Percentiles rank a stretch among this genome's conserved stretches.
phyloP scores from a whole-genome alignment of 345 rosid species.

The Eucalyptus sp. region DNA sequence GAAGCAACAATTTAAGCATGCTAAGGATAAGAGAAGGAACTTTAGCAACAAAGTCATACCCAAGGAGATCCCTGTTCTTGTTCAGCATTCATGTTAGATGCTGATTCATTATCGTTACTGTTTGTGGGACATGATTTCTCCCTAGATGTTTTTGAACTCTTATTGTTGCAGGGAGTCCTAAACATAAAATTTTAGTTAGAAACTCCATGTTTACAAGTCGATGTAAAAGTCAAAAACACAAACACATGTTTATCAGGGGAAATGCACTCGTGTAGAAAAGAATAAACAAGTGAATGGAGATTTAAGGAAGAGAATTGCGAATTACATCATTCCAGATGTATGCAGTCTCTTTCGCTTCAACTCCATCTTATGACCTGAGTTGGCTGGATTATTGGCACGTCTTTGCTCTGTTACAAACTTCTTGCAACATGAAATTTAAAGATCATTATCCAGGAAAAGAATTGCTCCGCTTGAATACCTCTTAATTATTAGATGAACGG shows the following conservation, averaged over 20 bases:
- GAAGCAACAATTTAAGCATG: neutral
- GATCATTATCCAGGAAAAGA: neutral
- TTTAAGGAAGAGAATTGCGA: too few species aligned
- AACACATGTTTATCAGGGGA: too few species aligned
- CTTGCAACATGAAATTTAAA: constrained; percentile 9
- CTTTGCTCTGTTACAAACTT: constrained; percentile 19
- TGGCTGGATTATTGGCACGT: constrained; percentile 13
- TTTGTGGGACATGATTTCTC: neutral
- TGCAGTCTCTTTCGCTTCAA: constrained; percentile 41
- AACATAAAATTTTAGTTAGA: neutral
- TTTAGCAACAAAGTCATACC: constrained; percentile 14
- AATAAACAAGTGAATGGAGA: too few species aligned
- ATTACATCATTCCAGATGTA: too few species aligned
- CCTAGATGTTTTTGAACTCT: neutral
- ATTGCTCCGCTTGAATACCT: neutral
- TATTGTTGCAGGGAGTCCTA: constrained; percentile 10
- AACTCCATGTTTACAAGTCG: neutral
- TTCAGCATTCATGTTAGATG: neutral
- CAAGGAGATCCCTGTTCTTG: neutral
- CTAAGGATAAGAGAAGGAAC: neutral
- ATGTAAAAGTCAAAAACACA: too few species aligned
- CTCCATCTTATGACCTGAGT: constrained; percentile 12
- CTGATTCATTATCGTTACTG: neutral
- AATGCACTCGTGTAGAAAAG: too few species aligned
- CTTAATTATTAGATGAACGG: neutral